These are phyloP conservation scores for Achlya hypogyna DNA, from an alignment of 352 stramenopile species.

Conservation along the genomic window DNA sequence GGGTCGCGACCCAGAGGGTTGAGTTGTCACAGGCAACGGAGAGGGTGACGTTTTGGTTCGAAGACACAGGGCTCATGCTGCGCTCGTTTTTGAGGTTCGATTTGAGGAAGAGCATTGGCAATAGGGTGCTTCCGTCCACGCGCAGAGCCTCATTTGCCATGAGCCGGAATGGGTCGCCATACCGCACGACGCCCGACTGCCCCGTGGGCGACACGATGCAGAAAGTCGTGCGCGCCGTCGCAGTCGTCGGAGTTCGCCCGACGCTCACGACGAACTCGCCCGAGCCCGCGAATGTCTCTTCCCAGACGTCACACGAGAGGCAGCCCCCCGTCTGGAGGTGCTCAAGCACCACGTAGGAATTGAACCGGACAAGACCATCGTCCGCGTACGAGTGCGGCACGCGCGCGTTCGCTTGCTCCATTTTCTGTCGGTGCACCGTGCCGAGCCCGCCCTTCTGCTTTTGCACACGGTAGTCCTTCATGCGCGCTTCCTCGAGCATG, in stretches of 20 bases:
- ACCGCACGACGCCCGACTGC: conserved; percentile 43
- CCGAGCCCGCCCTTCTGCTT: conserved; percentile 74
- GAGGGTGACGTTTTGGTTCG: conserved; percentile 73
- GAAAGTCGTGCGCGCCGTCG: conserved; percentile 55
- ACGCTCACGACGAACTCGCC: conserved; percentile 60
- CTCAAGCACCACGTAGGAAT: conserved; percentile 44
- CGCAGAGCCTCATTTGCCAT: conserved; percentile 73
- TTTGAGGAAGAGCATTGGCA: conserved; percentile 70
- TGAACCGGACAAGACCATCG: conserved; percentile 33
- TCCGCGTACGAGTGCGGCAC: conserved; percentile 44
- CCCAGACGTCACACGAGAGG: conserved; percentile 68
- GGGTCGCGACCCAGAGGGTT: conserved; percentile 60
- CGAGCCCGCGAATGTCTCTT: conserved; percentile 70
- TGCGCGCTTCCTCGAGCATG: conserved; percentile 77
- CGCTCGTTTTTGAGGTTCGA: conserved; percentile 70
- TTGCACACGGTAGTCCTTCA: conserved; percentile 76
- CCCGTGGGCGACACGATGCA: conserved; percentile 42
- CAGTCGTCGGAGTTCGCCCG: conserved; percentile 23
- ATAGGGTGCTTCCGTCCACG: conserved; percentile 60
- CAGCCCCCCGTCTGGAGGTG: conserved; percentile 42
- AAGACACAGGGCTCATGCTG: conserved; percentile 81
- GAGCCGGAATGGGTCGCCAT: conserved; percentile 75
- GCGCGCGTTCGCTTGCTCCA: conserved; percentile 59
- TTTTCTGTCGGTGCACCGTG: conserved; percentile 69
- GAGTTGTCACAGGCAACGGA: conserved; percentile 50